These are phyloP conservation scores for Aspergillus baeticus DNA, from an alignment of 495 filamentous ascomycete species.

Conservation along the genomic window DNA sequence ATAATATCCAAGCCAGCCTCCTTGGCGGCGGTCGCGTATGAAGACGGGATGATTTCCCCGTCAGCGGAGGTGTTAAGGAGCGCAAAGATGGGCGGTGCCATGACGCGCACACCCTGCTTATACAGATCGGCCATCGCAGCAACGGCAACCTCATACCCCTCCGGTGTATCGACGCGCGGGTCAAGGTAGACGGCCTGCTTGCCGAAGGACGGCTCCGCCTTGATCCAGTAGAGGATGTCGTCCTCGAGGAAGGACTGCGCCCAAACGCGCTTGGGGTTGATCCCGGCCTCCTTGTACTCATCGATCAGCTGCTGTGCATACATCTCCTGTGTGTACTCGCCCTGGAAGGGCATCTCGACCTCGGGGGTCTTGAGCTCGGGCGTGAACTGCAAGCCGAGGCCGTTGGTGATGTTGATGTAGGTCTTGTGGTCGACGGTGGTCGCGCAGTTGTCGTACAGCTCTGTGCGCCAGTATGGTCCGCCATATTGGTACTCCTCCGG, in stretches of 20 bases:
- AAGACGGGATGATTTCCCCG: slow-evolving; percentile 18
- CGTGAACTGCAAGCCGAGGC: slow-evolving; percentile 54
- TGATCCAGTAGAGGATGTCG: slow-evolving; percentile 62
- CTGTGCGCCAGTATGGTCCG: slow-evolving; percentile 55
- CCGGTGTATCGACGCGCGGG: slow-evolving; percentile 47
- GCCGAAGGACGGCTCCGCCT: slow-evolving; percentile 53
- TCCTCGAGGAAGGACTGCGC: slow-evolving; percentile 58
- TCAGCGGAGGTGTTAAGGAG: slow-evolving; percentile 17
- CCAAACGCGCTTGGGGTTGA: slow-evolving; percentile 56
- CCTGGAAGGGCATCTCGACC: slow-evolving; percentile 61
- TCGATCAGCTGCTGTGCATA: slow-evolving; percentile 60
- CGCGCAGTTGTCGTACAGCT: slow-evolving; percentile 57
- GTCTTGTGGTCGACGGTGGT: slow-evolving; percentile 52
- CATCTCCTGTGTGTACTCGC: slow-evolving; percentile 53
- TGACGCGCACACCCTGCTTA: slow-evolving; percentile 17
- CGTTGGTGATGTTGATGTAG: slow-evolving; percentile 52
- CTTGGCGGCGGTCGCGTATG: slow-evolving; percentile 45
- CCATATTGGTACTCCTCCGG: slow-evolving; percentile 50
- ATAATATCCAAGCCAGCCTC: slow-evolving; percentile 55
- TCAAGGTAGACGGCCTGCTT: slow-evolving; percentile 60
- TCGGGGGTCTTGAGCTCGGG: slow-evolving; percentile 60
- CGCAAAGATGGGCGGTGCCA: slow-evolving; percentile 21
- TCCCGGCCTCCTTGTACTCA: slow-evolving; percentile 50
- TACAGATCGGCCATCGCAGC: slow-evolving; percentile 11
- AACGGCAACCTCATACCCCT: slow-evolving; percentile 43